Base-by-base conservation (phyloP, 1,139 yeast species). In the Debaryomyces subglobosus region DNA sequence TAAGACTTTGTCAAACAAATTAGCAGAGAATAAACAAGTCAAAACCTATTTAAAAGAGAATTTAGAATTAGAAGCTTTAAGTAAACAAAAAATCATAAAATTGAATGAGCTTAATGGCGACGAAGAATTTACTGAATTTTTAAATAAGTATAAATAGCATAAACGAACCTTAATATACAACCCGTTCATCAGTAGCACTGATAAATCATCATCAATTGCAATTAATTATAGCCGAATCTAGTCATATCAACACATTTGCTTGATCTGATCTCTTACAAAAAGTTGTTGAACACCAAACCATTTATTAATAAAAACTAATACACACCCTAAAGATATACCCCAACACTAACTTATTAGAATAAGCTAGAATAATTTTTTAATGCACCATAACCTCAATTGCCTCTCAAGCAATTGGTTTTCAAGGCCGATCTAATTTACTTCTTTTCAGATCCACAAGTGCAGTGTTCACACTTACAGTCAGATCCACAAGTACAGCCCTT, bases 41-140 rank as follows among this genome's bases (percentile, higher is more conserved):
- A 54, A 53, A 24, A 53, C 53, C 18, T 72, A 55, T 47, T 56
- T 68, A 44, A 49, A 53, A 12, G 61, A 64, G 20, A 61, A 55
- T 45, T 59, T 53, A 3, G 63, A 63, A 47, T 59, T 71, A 39
- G 50, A 40, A 25, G 46, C 43, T 5, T 53, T 66, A 37, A 56
- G 62, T 32, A 52, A 51, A 38, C 47, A 45, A 24, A 68, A 66
- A 50, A 55, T 70, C 13, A 47, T 45, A 21, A 56, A 60, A 39
- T 59, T 67, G 39, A 49, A 54, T 21, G 40, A 44, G 3, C 10
- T 48, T 3, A 37, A 49, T 7, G 52, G 49, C 30, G 47, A 49
- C 3, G 21, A 38, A 10, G 30, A 29, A 6, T 33, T 42, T 23
- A 25, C 38, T 16, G 12, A 33, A 16, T 23, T 45, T 18, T 13